A percentile compares a stretch with the other conserved stretches of the same genome.
These are phyloP conservation scores for Zasmidium citrigriseum DNA, from an alignment of 2,329 filamentous ascomycete genomes.

Conservation along the genomic window DNA sequence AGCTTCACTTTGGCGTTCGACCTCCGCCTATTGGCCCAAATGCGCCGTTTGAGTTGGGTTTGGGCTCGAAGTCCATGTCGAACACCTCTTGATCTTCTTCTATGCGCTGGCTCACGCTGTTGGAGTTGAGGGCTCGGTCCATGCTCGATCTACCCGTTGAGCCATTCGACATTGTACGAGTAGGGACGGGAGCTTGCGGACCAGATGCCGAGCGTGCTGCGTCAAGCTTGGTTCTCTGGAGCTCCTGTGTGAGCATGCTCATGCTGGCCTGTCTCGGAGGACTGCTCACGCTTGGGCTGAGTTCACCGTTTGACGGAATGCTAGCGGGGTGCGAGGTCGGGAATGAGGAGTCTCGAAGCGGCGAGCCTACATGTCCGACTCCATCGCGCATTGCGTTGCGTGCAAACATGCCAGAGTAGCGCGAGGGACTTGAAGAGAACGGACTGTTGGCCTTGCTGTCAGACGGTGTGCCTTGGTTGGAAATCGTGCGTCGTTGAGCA, in stretches of 20 bases:
- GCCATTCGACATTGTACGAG: conserved; percentile 24
- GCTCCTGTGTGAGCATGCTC: conserved; percentile 62
- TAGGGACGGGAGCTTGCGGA: conserved; percentile 5
- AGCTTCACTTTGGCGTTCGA: conserved; percentile 14
- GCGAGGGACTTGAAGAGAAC: conserved; percentile 61
- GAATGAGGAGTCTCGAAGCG: conserved; percentile 57
- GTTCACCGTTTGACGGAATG: conserved; percentile 24
- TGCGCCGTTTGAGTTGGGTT: conserved; percentile 11
- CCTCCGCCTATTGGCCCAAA: conserved; percentile 25
- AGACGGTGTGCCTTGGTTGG: conserved; percentile 39
- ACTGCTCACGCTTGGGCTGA: conserved; percentile 51
- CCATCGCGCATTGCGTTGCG: conserved; percentile 35
- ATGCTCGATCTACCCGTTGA: conserved; percentile 20
- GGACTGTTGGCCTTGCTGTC: conserved; percentile 52
- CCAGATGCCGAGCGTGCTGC: conserved; percentile 29
- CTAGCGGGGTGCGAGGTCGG: conserved; percentile 22
- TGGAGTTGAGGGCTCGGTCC: conserved; percentile 24
- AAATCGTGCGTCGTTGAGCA: conserved; percentile 42
- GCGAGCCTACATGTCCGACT: conserved; percentile 66
- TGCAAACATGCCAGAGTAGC: conserved; percentile 60
- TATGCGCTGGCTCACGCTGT: conserved; percentile 25
- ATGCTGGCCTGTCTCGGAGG: conserved; percentile 59
- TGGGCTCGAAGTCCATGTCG: conserved; percentile 25
- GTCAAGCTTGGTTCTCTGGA: conserved; percentile 40
- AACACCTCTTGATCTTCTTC: conserved; percentile 27